Conservation (phyloP, 2,329 filamentous ascomycete species). For the Rhytidhysteron rufulum region DNA sequence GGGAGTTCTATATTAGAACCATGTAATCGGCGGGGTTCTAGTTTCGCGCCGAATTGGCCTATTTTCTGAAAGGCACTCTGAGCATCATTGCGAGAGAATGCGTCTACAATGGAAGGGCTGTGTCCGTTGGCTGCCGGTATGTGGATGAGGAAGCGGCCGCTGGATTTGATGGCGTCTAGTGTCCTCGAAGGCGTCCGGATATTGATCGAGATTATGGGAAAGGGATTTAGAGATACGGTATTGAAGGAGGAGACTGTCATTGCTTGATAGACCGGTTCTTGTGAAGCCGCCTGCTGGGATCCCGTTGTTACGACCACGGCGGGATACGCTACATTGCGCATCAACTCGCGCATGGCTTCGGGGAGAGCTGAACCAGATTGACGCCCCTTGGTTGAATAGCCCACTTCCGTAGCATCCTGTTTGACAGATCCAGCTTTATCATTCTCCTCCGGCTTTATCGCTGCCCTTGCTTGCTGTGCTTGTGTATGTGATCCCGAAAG, state of each 20-base stretch:
- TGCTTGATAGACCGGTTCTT: slow-evolving; percentile 20
- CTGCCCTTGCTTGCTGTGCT: too few species aligned
- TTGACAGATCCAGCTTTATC: too few species aligned
- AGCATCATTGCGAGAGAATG: slow-evolving; percentile 28
- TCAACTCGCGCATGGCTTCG: slow-evolving; percentile 31
- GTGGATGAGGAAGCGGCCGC: slow-evolving; percentile 47
- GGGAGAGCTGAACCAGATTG: not conserved
- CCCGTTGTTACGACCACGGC: slow-evolving; percentile 53
- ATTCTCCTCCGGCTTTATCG: too few species aligned
- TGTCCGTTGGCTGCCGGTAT: slow-evolving; percentile 36
- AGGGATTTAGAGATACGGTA: slow-evolving; percentile 54
- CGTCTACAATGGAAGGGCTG: slow-evolving; percentile 26
- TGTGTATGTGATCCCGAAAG: too few species aligned
- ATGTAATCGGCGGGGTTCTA: not conserved
- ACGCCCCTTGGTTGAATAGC: too few species aligned
- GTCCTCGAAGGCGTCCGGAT: slow-evolving; percentile 55
- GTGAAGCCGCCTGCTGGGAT: slow-evolving; percentile 10
- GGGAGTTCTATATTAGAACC: not conserved
- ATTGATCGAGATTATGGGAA: slow-evolving; percentile 60
- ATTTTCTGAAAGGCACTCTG: slow-evolving; percentile 14
- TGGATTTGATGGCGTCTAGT: slow-evolving; percentile 49
- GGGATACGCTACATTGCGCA: slow-evolving; percentile 55
- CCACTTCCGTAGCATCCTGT: too few species aligned
- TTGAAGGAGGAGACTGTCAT: slow-evolving; percentile 62
- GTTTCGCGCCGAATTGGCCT: not conserved